These are phyloP conservation scores for Carex pumila DNA, from an alignment of 176 grass and related monocot species.

Conservation along the genomic window DNA sequence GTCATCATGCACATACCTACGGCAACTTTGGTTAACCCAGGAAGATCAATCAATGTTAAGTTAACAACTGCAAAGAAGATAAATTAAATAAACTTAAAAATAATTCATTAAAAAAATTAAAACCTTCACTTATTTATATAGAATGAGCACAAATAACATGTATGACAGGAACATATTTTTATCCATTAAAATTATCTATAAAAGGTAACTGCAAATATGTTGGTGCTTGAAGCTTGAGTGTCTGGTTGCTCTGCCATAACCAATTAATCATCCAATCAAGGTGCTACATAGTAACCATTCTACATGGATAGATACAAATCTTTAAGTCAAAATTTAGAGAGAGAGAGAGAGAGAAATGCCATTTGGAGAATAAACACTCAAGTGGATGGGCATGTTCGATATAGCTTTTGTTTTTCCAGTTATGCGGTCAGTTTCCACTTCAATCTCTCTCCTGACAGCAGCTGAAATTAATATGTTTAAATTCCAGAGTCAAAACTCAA, in stretches of 20 bases:
- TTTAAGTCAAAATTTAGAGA: not conserved
- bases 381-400: slow-evolving; percentile 96
- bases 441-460: slow-evolving; percentile 96
- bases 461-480: slow-evolving; percentile 43
- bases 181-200: not conserved
- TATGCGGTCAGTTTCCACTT: slow-evolving; percentile 90
- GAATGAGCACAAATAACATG: not conserved
- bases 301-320: not conserved
- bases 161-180: not conserved
- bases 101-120: slow-evolving; percentile 6
- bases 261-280: not conserved
- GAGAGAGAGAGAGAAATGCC: slow-evolving; percentile 34
- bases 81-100: slow-evolving; percentile 30
- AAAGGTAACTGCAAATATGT: not conserved
- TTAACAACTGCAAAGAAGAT: slow-evolving; percentile 79
- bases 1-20: slow-evolving; percentile 57
- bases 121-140: not conserved
- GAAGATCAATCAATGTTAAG: slow-evolving; percentile 98
- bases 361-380: slow-evolving; percentile 98
- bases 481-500: not conserved
- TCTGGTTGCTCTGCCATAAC: not conserved
- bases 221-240: not conserved
- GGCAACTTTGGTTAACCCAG: slow-evolving; percentile 95
- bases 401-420: slow-evolving; percentile 97
- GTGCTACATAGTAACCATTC: not conserved